These are phyloP conservation scores for Trematosphaeria pertusa DNA, from an alignment of 2,329 filamentous ascomycete genomes.

Conservation along the genomic window DNA sequence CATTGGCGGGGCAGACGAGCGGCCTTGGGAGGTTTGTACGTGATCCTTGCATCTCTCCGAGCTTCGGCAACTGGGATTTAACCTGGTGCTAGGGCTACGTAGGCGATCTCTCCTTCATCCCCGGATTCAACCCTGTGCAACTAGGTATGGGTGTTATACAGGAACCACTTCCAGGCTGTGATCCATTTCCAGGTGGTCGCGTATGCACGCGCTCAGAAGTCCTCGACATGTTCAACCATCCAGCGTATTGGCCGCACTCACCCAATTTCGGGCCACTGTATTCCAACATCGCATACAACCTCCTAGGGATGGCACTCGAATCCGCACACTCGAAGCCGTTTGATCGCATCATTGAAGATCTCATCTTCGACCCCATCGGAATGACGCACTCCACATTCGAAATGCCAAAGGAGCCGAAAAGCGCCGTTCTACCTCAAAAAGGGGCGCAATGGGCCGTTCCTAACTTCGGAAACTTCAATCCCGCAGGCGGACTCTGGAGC, in stretches of 20 bases:
- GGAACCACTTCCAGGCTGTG: conserved; percentile 30
- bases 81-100: conserved; percentile 23
- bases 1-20: conserved; percentile 31
- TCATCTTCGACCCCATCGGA: conserved; percentile 27
- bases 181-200: conserved; percentile 26
- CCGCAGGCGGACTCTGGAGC: conserved; percentile 34
- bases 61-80: not conserved
- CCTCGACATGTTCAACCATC: conserved; percentile 31
- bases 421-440: conserved; percentile 24
- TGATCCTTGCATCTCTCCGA: not conserved
- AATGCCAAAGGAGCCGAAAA: conserved; percentile 14
- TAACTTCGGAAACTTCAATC: conserved; percentile 34
- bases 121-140: conserved; percentile 13
- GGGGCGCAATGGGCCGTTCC: conserved; percentile 27
- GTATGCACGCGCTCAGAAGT: conserved; percentile 26
- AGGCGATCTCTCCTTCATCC: conserved; percentile 27
- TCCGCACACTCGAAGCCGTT: conserved; percentile 24
- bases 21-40: conserved; percentile 30
- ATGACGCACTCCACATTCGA: conserved; percentile 25
- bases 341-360: conserved; percentile 26
- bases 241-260: conserved; percentile 23
- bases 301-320: conserved; percentile 33
- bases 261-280: conserved; percentile 26
- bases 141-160: conserved; percentile 27
- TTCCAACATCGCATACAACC: conserved; percentile 32